Evolutionary conservation across 2,329 filamentous ascomycete species (phyloP), one percentile per base, ranked within the genome.

Genomic region (Ascosphaera apis): DNA sequence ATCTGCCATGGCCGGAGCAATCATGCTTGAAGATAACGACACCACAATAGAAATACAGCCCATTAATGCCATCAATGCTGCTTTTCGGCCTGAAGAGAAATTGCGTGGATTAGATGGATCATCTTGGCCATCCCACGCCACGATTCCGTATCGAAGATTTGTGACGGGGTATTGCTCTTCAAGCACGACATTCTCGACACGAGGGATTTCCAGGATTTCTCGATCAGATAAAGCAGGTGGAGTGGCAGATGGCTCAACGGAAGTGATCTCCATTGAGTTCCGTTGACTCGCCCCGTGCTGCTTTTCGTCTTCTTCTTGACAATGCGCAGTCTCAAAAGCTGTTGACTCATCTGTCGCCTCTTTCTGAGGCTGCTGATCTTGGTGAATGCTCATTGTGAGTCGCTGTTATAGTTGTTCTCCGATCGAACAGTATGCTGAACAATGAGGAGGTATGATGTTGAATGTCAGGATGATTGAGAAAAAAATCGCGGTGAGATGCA

Each of bases 51-150:
- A 21, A 17, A 27, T 25, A 17, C 16, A 18, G 15, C 34, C 21
- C 34, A 27, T 23, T 7, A 27, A 36, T 15, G 13, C 17, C 34
- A 25, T 25, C 16, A 15, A 17, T 4, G 16, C 17, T 25, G 19
- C 34, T 9, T 27, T 36, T 36, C 34, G 11, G 12, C 30, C 11
- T 4, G 19, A 11, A 4, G 34, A 25, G 44, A 44, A 47, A 32
- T 47, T 46, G 35, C 42, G 18, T 18, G 44, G 44, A 31, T 45
- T 46, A 31, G 43, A 41, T 25, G 41, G 42, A 31, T 47, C 45
- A 33, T 46, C 39, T 9, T 42, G 43, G 4, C 42, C 42, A 31
- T 46, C 40, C 44, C 44, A 47, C 15, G 38, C 35, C 16, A 47
- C 43, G 13, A 46, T 35, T 35, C 43, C 36, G 30, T 4, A 31